Base-by-base conservation (phyloP, 352 stramenopile genomes). In the Globisporangium radiosum region DNA sequence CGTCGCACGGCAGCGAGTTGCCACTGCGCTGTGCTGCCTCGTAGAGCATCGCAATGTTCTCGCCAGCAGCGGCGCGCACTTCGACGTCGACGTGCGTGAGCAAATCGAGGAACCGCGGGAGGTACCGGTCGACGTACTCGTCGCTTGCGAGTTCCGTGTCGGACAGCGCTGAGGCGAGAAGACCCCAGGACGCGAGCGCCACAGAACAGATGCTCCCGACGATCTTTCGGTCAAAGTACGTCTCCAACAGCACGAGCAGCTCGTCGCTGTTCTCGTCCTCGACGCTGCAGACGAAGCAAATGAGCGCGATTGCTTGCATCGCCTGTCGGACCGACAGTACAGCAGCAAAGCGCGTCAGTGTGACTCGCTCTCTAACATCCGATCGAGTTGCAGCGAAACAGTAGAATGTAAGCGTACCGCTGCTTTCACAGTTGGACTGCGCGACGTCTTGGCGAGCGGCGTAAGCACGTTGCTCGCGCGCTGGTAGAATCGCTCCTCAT, bases 41-140 rank as follows among this genome's bases (percentile, higher is more conserved):
- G 43, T 88, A 89, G 11, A 95, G 57, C 57, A 95, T 71, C 44
- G 86, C 86, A 62, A 94, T 85, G 70, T 93, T 95, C 64, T 95
- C 86, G 33, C 82, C 86, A 11, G 86, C 84, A 25, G 78, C 78
- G 10, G 84, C 87, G 15, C 86, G 82, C 14, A 92, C 84, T 11
- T 93, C 82, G 17, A 95, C 78, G 55, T 95, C 84, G 11, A 75
- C 71, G 64, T 95, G 83, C 52, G 91, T 74, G 14, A 94, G 63
- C 15, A 95, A 65, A 7, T 75, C 62, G 55, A 90, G 51, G 44
- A 95, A 90, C 38, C 79, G 72, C 3, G 83, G 79, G 19, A 95
- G 54, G 54, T 81, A 73, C 78, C 77, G 83, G 61, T 90, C 68
- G 37, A 91, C 55, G 38, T 82, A 77, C 10, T 75, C 65, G 11